These are phyloP conservation scores for Rhizoctonia solani DNA, from an alignment of 1,284 basidiomycete genomes.

Conservation along the genomic window DNA sequence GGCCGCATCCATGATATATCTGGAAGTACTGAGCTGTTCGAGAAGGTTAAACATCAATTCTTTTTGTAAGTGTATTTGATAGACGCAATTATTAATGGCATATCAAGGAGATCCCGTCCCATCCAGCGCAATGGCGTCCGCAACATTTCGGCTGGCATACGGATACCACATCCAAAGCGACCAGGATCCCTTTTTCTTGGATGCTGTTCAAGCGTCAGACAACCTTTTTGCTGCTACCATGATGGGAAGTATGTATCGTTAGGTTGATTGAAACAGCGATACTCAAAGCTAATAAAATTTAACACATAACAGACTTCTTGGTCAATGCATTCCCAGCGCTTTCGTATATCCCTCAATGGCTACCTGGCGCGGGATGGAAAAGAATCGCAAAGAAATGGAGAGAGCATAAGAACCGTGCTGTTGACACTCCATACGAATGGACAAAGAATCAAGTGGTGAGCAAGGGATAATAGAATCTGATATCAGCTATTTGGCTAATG, in stretches of 20 bases:
- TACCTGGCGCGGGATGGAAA: slow-evolving; percentile 29
- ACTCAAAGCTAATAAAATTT: not conserved
- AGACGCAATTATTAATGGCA: not conserved
- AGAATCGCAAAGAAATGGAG: slow-evolving; percentile 1
- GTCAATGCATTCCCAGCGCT: slow-evolving; percentile 14
- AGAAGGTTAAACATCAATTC: not conserved
- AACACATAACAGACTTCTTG: slow-evolving; percentile 2
- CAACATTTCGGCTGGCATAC: slow-evolving; percentile 12
- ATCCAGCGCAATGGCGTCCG: slow-evolving; percentile 12
- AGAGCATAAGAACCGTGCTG: slow-evolving; percentile 10
- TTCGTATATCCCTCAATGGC: slow-evolving; percentile 15
- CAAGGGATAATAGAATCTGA: not conserved
- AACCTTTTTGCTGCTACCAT: slow-evolving; percentile 3
- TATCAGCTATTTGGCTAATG: not conserved
- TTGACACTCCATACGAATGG: slow-evolving; percentile 13
- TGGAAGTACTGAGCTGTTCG: not conserved
- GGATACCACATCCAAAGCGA: not conserved
- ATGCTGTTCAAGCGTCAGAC: not conserved
- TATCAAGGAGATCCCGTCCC: not conserved
- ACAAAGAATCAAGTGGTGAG: slow-evolving; percentile 27
- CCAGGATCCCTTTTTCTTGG: not conserved
- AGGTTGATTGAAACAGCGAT: not conserved
- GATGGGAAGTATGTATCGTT: not conserved
- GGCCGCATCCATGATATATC: not conserved
- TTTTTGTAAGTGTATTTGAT: not conserved